Percentiles rank a stretch among this genome's conserved stretches.
phyloP scores from a whole-genome alignment of 2,329 filamentous ascomycete species.

The Alternaria alternata region DNA sequence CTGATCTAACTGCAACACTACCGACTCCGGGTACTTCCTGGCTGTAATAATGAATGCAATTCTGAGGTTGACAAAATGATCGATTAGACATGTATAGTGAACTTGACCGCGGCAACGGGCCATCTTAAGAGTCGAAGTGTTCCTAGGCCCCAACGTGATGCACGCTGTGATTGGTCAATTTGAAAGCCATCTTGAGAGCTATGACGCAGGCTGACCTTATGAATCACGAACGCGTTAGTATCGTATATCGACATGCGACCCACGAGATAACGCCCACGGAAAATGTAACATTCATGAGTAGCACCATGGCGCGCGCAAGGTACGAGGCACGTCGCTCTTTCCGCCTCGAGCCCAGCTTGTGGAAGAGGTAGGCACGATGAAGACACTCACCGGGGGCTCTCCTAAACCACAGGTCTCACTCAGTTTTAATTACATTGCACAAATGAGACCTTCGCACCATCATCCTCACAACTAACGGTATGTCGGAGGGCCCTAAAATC shows the following conservation, averaged over 20 bases:
- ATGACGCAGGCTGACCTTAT: slow-evolving; percentile 18
- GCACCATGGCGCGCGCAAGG: neutral
- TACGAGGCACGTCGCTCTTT: slow-evolving; percentile 23
- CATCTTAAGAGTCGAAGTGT: slow-evolving; percentile 1
- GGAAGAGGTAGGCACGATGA: slow-evolving; percentile 31
- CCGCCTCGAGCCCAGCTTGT: slow-evolving; percentile 3
- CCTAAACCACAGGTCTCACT: slow-evolving; percentile 7
- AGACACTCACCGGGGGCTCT: slow-evolving; percentile 9
- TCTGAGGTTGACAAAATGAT: neutral
- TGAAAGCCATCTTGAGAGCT: slow-evolving; percentile 22
- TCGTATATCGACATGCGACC: neutral
- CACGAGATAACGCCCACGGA: neutral
- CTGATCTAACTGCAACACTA: neutral
- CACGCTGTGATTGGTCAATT: slow-evolving; percentile 34
- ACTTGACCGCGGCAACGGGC: neutral
- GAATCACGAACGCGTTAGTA: neutral
- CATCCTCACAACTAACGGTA: neutral
- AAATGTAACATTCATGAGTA: neutral
- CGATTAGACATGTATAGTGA: neutral
- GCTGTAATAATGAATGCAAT: neutral
- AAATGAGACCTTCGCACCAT: neutral
- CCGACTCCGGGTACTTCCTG: neutral
- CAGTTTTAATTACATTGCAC: neutral
- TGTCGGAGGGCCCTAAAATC: slow-evolving; percentile 18
- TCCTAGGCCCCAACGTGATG: neutral